Percentiles rank a stretch among this genome's conserved stretches.
phyloP scores from a whole-genome alignment of 768 basidiomycete species.

The Lentinula detonsa region DNA sequence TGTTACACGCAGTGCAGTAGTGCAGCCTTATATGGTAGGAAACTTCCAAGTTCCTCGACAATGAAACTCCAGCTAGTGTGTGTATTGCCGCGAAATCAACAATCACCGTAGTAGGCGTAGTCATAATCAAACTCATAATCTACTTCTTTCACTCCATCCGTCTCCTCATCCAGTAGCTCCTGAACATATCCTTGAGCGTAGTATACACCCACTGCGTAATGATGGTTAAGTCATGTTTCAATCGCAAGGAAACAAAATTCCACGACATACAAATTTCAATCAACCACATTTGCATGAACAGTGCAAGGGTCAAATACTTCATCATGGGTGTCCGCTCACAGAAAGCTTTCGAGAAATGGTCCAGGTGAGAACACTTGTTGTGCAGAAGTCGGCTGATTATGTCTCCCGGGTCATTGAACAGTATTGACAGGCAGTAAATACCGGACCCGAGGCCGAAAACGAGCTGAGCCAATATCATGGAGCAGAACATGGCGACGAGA shows the following conservation, averaged over 20 bases:
- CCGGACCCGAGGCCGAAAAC: constrained; percentile 1
- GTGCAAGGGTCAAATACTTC: not conserved
- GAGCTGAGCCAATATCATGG: not conserved
- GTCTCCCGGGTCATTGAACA: not conserved
- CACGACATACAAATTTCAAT: not conserved
- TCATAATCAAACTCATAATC: constrained; percentile 1
- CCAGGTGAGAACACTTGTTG: not conserved
- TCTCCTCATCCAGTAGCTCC: not conserved
- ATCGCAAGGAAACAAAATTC: not conserved
- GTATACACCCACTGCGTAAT: not conserved
- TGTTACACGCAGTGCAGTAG: no score
- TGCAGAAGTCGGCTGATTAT: not conserved
- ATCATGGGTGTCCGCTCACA: not conserved
- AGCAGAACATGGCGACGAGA: constrained; percentile 3
- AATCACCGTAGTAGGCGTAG: not conserved
- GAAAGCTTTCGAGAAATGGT: not conserved
- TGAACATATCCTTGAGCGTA: not conserved
- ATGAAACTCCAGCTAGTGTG: no score
- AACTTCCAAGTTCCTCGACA: no score
- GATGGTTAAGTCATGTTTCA: not conserved
- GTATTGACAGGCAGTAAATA: not conserved
- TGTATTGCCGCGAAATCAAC: not conserved
- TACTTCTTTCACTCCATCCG: not conserved
- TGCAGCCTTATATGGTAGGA: no score
- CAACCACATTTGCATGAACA: not conserved